Base-by-base conservation (phyloP, 176 grass and related monocot species). In the Miscanthus lutarioriparius region DNA sequence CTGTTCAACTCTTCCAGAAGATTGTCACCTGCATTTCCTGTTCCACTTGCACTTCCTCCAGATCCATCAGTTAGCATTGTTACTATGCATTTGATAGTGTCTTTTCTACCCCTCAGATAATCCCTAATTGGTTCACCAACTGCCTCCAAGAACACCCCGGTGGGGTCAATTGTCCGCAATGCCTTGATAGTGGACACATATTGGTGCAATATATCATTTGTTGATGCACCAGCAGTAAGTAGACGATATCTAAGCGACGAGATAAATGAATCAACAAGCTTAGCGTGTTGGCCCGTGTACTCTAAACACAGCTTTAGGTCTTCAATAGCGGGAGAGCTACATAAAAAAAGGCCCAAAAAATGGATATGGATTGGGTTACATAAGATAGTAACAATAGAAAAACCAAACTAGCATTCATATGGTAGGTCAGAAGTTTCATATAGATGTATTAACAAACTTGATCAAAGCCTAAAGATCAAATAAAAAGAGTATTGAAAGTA, bases 101-200 rank as follows among this genome's bases (percentile, higher is more conserved):
- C 96, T 74, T 98, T 98, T 83, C 96, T 93, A 64, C 96, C 89
- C 56, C 96, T 95, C 80, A 98, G 74, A 81, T 98, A 98, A 88
- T 98, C 96, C 77, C 96, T 98, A 91, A 98, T 98, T 85, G 96
- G 96, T 84, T 98, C 96, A 86, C 96, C 96, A 82, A 98, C 96
- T 85, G 96, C 90, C 80, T 98, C 96, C 49, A 98, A 86, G 87
- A 98, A 98, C 82, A 98, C 92, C 28, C 96, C 96, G 56, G 96
- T 89, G 41, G 96, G 96, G 45, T 98, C 96, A 76, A 98, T 98
- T 69, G 93, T 93, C 67, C 89, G 87, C 32, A 98, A 76, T 20
- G 96, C 92, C 79, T 98, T 98, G 80, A 95, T 98, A 68, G 92
- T 95, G 83, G 96, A 98, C 49, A 98, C 91, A 53, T 98, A 98